Percentiles rank a stretch among this genome's conserved stretches.
phyloP scores from a whole-genome alignment of 202 grass and related monocot species.

The Setaria viridis region DNA sequence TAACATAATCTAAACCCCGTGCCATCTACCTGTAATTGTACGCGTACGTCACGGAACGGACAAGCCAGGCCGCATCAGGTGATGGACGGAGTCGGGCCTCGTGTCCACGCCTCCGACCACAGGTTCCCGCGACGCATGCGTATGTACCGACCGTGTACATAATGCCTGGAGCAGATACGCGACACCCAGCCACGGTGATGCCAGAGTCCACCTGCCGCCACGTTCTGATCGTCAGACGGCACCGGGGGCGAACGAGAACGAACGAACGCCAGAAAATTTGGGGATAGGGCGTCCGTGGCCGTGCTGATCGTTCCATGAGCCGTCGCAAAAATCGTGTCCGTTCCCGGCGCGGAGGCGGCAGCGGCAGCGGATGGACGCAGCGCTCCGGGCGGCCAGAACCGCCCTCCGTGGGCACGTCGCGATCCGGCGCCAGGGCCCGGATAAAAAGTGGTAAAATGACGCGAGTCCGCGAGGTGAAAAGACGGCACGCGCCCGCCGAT shows the following conservation, averaged over 20 bases:
- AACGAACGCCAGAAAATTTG: too few species aligned
- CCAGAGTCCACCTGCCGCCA: too few species aligned
- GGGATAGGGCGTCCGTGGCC: too few species aligned
- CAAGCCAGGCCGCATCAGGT: neutral
- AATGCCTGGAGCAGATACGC: neutral
- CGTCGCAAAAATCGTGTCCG: neutral
- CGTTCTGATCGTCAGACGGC: too few species aligned
- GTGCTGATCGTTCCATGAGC: too few species aligned
- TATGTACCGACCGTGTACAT: neutral
- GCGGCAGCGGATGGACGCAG: neutral
- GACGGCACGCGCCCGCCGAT: neutral
- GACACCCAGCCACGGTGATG: neutral
- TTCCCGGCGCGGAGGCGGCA: neutral
- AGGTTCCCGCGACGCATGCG: neutral
- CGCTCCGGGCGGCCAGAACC: slow-evolving; percentile 14
- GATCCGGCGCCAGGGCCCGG: neutral
- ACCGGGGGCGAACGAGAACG: too few species aligned
- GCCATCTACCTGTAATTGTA: neutral
- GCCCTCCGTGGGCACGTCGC: neutral
- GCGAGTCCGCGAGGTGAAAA: neutral
- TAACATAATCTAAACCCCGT: slow-evolving; percentile 40
- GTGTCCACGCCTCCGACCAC: slow-evolving; percentile 27
- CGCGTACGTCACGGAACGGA: slow-evolving; percentile 10
- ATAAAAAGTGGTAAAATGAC: slow-evolving; percentile 13
- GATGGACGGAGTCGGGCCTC: neutral